Evolutionary conservation across 257 asterid species (phyloP).

Genomic region (Coffea eugenioides): DNA sequence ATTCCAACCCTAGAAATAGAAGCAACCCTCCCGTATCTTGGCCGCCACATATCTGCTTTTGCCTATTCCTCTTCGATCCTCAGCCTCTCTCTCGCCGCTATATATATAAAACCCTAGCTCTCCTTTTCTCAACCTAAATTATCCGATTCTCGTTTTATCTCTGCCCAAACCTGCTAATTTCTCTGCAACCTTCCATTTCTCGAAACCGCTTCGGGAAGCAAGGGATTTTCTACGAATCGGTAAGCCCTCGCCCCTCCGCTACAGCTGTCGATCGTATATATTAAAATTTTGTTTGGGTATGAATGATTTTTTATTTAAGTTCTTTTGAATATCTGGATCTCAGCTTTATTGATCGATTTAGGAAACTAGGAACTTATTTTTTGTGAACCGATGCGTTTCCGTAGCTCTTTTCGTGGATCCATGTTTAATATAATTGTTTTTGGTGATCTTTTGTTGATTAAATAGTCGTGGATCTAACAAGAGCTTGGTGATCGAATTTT

Average conservation of each 20-base stretch:
- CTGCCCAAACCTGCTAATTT: too few species aligned
- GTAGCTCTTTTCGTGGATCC: neutral
- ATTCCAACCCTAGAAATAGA: conserved; percentile 25
- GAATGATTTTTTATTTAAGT: neutral
- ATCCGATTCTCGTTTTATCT: neutral
- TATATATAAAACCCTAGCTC: conserved; percentile 21
- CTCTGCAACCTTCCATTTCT: neutral
- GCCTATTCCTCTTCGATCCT: neutral
- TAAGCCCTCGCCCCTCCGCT: neutral
- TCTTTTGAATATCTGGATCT: neutral
- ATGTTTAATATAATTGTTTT: neutral
- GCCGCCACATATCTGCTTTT: conserved; percentile 25
- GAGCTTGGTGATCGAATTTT: neutral
- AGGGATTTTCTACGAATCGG: conserved; percentile 15
- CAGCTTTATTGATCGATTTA: neutral
- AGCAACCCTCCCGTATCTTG: neutral
- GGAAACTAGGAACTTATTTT: neutral
- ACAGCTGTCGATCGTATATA: neutral
- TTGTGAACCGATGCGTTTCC: neutral
- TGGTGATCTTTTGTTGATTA: too few species aligned
- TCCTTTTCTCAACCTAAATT: neutral
- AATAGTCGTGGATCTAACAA: neutral
- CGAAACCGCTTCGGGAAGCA: neutral
- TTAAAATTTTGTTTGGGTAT: neutral
- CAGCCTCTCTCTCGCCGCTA: neutral